Evolutionary conservation across 2,329 filamentous ascomycete species (phyloP).

Genomic region (Chaetomium olivaceum): DNA sequence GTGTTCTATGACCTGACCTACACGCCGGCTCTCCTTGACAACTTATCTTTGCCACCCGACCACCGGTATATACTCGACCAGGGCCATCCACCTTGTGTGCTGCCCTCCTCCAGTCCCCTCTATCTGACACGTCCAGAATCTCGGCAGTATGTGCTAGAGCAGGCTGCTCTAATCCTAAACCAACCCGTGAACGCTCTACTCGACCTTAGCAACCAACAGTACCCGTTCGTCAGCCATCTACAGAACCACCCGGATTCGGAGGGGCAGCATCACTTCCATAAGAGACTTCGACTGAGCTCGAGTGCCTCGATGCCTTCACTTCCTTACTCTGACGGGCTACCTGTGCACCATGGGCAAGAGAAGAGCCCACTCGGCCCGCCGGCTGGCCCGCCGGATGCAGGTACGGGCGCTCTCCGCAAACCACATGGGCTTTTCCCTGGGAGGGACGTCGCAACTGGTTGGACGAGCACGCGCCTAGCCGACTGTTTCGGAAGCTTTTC

Average conservation of each 20-base stretch:
- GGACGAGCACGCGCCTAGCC: conserved; percentile 37
- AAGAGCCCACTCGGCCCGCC: conserved; percentile 34
- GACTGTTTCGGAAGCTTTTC: conserved; percentile 40
- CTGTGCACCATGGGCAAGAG: conserved; percentile 37
- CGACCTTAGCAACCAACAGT: conserved; percentile 29
- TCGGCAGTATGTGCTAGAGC: conserved; percentile 37
- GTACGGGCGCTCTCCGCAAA: conserved; percentile 18
- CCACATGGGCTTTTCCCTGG: conserved; percentile 25
- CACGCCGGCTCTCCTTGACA: conserved; percentile 31
- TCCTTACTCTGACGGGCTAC: conserved; percentile 27
- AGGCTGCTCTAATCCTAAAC: conserved; percentile 40
- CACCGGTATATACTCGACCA: conserved; percentile 35
- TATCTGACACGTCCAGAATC: conserved; percentile 26
- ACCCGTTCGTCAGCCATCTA: conserved; percentile 4
- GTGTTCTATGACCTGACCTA: conserved; percentile 38
- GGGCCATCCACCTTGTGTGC: conserved; percentile 26
- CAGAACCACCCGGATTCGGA: neutral
- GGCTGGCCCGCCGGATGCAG: conserved; percentile 29
- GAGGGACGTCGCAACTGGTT: conserved; percentile 27
- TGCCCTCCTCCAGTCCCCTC: conserved; percentile 15
- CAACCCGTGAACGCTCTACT: conserved; percentile 36
- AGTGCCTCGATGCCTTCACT: conserved; percentile 38
- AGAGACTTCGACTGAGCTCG: conserved; percentile 35
- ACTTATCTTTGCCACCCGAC: conserved; percentile 31
- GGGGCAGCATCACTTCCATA: conserved; percentile 28